Conservation (phyloP, 2,329 filamentous ascomycete genomes). For the Paramyrothecium sp. region DNA sequence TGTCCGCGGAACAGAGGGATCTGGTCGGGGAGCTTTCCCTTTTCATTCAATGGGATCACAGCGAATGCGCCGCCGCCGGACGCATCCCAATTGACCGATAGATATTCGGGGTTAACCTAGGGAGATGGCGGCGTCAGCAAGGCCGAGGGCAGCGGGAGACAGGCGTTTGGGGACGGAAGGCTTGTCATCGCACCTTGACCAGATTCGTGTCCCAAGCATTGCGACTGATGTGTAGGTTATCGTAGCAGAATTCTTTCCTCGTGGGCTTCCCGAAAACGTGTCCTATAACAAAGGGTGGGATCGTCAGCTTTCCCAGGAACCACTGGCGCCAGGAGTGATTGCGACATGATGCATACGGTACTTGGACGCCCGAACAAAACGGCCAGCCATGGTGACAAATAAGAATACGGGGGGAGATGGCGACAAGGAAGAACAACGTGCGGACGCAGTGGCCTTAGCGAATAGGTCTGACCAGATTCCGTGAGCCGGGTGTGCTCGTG, state of each 20-base stretch:
- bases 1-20: slow-evolving; percentile 95
- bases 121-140: slow-evolving; percentile 14
- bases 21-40: slow-evolving; percentile 85
- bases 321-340: slow-evolving; percentile 19
- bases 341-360: slow-evolving; percentile 54
- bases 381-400: slow-evolving; percentile 52
- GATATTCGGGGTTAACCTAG: slow-evolving; percentile 91
- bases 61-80: slow-evolving; percentile 95
- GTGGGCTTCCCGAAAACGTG: slow-evolving; percentile 97
- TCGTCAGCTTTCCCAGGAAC: slow-evolving; percentile 18
- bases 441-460: background rate
- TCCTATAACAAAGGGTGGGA: slow-evolving; percentile 51
- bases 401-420: slow-evolving; percentile 12
- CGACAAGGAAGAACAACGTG: slow-evolving; percentile 4
- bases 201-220: slow-evolving; percentile 99
- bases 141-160: background rate
- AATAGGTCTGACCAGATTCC: background rate
- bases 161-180: background rate
- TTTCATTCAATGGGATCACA: slow-evolving; percentile 87
- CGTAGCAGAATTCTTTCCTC: slow-evolving; percentile 97
- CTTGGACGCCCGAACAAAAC: slow-evolving; percentile 68
- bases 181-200: slow-evolving; percentile 71
- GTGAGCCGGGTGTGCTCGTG: background rate
- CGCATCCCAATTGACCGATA: slow-evolving; percentile 98
- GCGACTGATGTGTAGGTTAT: slow-evolving; percentile 93